These are phyloP conservation scores for Magnusiomyces tetraspermus DNA, from an alignment of 1,139 yeast species.

Conservation along the genomic window DNA sequence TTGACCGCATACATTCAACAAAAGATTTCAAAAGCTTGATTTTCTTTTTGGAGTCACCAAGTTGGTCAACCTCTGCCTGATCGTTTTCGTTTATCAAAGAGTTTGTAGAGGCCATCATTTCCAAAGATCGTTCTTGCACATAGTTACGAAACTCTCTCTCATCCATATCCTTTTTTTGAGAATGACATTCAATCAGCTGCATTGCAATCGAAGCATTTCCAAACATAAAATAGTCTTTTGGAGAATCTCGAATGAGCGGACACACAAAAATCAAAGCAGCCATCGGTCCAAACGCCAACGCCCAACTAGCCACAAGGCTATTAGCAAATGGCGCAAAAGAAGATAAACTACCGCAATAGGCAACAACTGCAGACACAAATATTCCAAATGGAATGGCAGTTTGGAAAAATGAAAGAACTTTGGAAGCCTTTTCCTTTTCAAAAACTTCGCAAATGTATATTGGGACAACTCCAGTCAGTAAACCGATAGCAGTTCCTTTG, in stretches of 20 bases:
- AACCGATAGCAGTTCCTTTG: constrained; percentile 56
- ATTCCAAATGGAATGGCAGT: constrained; percentile 59
- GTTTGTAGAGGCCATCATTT: constrained; percentile 33
- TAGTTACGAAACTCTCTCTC: constrained; percentile 16
- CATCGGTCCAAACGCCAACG: neutral
- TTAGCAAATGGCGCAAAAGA: constrained; percentile 3
- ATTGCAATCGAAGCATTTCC: constrained; percentile 1
- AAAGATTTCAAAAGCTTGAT: neutral
- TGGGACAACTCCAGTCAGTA: constrained; percentile 54
- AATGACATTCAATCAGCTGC: neutral
- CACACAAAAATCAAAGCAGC: neutral
- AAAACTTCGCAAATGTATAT: constrained; percentile 55
- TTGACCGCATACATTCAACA: neutral
- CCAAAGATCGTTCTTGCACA: constrained; percentile 39
- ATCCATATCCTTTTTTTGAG: neutral
- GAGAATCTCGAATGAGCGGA: constrained; percentile 2
- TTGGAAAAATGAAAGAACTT: constrained; percentile 53
- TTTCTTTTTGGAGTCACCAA: constrained; percentile 33
- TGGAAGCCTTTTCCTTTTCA: constrained; percentile 43
- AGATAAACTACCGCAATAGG: constrained; percentile 31
- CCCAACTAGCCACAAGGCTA: neutral
- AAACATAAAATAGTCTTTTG: neutral
- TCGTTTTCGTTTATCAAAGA: constrained; percentile 34
- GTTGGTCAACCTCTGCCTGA: constrained; percentile 40
- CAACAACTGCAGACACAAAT: constrained; percentile 21